A percentile compares a stretch with the other conserved stretches of the same genome.
phyloP scores from a whole-genome alignment of 495 filamentous ascomycete genomes.

The Tuber magnatum region DNA sequence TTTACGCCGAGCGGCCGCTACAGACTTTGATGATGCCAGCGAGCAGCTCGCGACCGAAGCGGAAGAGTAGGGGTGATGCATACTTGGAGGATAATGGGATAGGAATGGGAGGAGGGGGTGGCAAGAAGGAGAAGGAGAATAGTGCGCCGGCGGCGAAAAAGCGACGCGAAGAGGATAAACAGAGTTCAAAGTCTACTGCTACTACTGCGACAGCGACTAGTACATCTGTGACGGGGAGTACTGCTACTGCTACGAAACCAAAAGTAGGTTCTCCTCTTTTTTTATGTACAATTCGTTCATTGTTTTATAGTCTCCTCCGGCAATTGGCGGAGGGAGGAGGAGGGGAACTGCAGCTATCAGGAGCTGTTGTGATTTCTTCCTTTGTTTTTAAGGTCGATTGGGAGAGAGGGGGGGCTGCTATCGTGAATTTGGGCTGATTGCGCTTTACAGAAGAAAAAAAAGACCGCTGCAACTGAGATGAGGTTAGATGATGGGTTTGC shows the following conservation, averaged over 20 bases:
- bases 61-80: conserved; percentile 34
- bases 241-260: background rate
- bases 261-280: background rate
- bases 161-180: conserved; percentile 5
- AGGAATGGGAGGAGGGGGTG: conserved; percentile 5
- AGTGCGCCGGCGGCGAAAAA: conserved; percentile 13
- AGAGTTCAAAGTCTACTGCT: background rate
- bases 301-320: background rate
- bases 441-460: conserved; percentile 20
- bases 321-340: background rate
- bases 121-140: conserved; percentile 30
- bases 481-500: conserved; percentile 26
- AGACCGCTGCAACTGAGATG: conserved; percentile 18
- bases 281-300: background rate
- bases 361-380: background rate
- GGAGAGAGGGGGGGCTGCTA: conserved; percentile 1
- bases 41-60: conserved; percentile 30
- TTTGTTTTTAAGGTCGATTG: conserved; percentile 1
- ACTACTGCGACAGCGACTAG: background rate
- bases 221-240: background rate
- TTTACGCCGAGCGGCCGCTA: conserved; percentile 25
- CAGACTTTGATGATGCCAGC: conserved; percentile 35
- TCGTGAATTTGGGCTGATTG: background rate
- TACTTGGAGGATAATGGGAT: conserved; percentile 15
- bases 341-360: background rate